phyloP scores from a whole-genome alignment of 1,284 basidiomycete genomes.

The Coniferiporia sulphurascens region DNA sequence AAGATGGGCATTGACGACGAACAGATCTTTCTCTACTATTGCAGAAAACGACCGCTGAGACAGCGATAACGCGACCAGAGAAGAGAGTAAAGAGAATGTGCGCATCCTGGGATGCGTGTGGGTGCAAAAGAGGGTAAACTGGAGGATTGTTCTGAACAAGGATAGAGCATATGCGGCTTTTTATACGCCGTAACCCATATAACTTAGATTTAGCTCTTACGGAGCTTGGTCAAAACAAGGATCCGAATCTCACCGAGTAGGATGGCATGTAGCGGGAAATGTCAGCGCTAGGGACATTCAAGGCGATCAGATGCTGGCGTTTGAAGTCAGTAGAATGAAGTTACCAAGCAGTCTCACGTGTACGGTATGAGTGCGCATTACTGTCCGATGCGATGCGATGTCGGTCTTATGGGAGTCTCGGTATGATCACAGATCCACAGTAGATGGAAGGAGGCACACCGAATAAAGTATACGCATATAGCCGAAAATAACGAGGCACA shows the following conservation, averaged over 20 bases:
- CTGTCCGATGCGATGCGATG: neutral
- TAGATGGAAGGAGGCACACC: neutral
- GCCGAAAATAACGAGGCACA: neutral
- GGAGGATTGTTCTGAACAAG: neutral
- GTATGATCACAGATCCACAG: neutral
- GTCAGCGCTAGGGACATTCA: neutral
- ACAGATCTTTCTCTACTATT: constrained; percentile 20
- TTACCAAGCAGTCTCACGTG: neutral
- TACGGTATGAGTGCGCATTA: neutral
- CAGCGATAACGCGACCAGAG: constrained; percentile 8
- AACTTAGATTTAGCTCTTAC: neutral
- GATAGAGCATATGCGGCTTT: neutral
- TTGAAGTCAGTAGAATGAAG: neutral
- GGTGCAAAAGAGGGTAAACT: neutral
- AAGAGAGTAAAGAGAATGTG: neutral
- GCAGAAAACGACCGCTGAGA: neutral
- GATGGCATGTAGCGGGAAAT: neutral
- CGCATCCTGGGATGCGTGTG: neutral
- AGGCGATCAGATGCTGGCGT: neutral
- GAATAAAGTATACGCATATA: neutral
- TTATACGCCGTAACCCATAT: neutral
- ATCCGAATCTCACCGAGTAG: neutral
- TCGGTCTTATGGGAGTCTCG: neutral
- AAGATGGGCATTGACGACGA: constrained; percentile 28
- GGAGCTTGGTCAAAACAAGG: neutral